Evolutionary conservation across 257 asterid genomes (phyloP).

Genomic region (Petunia axillaris): DNA sequence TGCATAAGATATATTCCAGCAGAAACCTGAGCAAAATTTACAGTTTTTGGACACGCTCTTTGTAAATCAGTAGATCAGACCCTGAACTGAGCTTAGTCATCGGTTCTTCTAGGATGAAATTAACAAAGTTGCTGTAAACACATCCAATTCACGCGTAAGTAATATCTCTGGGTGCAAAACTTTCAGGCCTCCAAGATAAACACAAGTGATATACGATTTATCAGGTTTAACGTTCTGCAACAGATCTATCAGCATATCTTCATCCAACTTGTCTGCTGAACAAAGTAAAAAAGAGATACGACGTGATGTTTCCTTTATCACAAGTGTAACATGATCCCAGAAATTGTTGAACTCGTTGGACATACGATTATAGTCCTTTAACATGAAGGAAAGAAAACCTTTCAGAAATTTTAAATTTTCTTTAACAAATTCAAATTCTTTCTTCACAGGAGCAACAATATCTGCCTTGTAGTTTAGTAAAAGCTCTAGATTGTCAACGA

Average conservation of each 20-base stretch:
- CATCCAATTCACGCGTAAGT: background rate
- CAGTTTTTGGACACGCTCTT: background rate
- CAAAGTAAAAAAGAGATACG: background rate
- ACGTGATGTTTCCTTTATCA: background rate
- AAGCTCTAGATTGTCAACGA: background rate
- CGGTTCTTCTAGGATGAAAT: background rate
- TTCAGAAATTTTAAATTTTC: background rate
- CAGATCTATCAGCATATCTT: background rate
- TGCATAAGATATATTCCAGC: background rate
- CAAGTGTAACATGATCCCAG: background rate
- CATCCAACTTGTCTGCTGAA: background rate
- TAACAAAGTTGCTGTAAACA: background rate
- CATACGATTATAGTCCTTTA: background rate
- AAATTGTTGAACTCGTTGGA: background rate
- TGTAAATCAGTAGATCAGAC: background rate
- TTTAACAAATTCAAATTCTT: background rate
- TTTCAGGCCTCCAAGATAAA: background rate
- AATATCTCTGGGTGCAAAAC: background rate
- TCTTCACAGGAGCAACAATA: background rate
- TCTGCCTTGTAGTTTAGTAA: background rate
- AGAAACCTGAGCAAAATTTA: background rate
- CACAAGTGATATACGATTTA: too few relatives aligned
- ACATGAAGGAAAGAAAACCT: background rate
- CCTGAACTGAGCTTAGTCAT: background rate
- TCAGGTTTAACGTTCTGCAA: background rate